Percentiles rank a stretch among this genome's conserved stretches.
These are phyloP conservation scores for Mycena indigotica DNA, from an alignment of 768 basidiomycete species.

Conservation along the genomic window DNA sequence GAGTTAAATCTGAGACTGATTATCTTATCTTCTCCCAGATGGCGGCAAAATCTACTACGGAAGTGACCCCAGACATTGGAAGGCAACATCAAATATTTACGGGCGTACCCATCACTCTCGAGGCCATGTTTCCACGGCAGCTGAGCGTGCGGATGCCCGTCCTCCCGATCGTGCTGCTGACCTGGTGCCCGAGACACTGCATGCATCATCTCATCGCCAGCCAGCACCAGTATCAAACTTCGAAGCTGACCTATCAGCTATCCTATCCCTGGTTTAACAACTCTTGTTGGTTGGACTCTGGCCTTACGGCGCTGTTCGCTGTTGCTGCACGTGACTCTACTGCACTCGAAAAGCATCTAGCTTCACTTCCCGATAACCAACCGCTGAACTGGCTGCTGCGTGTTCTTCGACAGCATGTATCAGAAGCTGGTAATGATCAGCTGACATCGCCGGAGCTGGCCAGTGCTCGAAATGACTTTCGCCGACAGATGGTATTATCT, in stretches of 20 bases:
- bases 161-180: background rate
- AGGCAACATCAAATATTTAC: background rate
- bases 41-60: background rate
- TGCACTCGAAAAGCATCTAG: background rate
- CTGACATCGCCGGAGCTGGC: background rate
- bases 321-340: background rate
- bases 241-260: constrained; percentile 4
- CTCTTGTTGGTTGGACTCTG: constrained; percentile 16
- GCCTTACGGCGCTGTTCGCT: constrained; percentile 5
- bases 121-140: background rate
- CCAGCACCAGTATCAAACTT: too few species aligned
- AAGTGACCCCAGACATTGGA: background rate
- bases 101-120: background rate
- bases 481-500: background rate
- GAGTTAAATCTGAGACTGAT: background rate
- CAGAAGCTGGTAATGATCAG: background rate
- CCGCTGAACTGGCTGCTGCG: background rate
- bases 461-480: background rate
- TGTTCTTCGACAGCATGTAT: background rate
- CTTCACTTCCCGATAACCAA: background rate
- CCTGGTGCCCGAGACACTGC: too few species aligned
- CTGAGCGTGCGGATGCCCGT: background rate
- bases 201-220: too few species aligned
- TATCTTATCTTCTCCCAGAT: background rate
- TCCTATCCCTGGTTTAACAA: constrained; percentile 11